phyloP scores from a whole-genome alignment of 371 early-diverging fungal genomes.

The Mortierella sp. region DNA sequence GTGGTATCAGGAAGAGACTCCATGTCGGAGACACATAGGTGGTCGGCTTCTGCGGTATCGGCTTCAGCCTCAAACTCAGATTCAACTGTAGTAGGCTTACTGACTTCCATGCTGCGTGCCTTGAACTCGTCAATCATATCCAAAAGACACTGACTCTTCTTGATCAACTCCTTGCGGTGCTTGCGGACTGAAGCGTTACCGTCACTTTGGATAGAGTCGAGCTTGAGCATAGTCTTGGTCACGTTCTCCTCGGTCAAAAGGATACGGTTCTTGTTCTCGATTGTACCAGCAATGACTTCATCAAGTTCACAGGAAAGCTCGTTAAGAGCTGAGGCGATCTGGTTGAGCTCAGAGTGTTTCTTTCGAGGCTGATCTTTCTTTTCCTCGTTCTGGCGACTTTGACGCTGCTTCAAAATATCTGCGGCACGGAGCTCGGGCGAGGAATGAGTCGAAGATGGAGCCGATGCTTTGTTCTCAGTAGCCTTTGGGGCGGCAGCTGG shows the following conservation, averaged over 20 bases:
- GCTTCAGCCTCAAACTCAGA: slow-evolving; percentile 14
- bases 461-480: background rate
- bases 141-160: slow-evolving; percentile 39
- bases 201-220: slow-evolving; percentile 41
- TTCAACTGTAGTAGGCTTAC: background rate
- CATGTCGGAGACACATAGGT: slow-evolving; percentile 30
- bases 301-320: slow-evolving; percentile 32
- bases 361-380: slow-evolving; percentile 6
- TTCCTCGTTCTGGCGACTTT: slow-evolving; percentile 3
- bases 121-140: slow-evolving; percentile 48
- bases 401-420: slow-evolving; percentile 42
- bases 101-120: slow-evolving; percentile 4
- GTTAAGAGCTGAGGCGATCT: slow-evolving; percentile 24
- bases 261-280: slow-evolving; percentile 41
- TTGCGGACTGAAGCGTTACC: slow-evolving; percentile 34
- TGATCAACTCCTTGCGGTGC: slow-evolving; percentile 48
- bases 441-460: slow-evolving; percentile 34
- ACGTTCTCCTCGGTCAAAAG: slow-evolving; percentile 44
- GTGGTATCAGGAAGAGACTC: slow-evolving; percentile 42
- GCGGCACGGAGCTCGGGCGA: slow-evolving; percentile 49
- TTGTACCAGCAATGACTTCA: slow-evolving; percentile 19
- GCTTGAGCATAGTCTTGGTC: slow-evolving; percentile 44
- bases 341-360: slow-evolving; percentile 35
- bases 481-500: slow-evolving; percentile 7
- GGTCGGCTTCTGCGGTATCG: slow-evolving; percentile 4